A percentile compares a stretch with the other conserved stretches of the same genome.
Conservation (phyloP, 1,139 yeast genomes). For the Zygosaccharomyces sapae region DNA sequence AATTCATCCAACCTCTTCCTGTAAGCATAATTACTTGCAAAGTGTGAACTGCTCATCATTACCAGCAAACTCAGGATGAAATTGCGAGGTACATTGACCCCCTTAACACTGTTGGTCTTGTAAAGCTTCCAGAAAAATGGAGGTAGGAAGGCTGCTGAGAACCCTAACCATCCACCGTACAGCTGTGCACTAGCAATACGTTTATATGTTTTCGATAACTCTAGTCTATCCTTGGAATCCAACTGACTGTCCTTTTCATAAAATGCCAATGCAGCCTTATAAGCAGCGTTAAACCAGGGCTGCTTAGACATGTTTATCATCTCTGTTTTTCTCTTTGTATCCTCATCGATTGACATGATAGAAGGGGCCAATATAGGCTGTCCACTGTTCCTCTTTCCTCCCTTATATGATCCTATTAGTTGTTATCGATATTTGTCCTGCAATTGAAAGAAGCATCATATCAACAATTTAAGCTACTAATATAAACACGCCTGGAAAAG, state of each 20-base stretch:
- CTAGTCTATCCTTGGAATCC: conserved; percentile 30
- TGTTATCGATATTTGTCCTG: background rate
- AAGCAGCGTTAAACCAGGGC: conserved; percentile 35
- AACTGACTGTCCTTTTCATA: conserved; percentile 32
- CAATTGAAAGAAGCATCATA: background rate
- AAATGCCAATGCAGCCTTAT: conserved; percentile 32
- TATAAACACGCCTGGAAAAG: background rate
- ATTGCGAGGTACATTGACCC: conserved; percentile 37
- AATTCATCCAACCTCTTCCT: conserved; percentile 28
- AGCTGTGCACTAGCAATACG: conserved; percentile 28
- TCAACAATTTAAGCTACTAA: background rate
- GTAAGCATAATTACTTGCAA: conserved; percentile 32
- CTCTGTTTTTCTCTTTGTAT: conserved; percentile 2
- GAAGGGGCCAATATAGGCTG: too few relatives aligned
- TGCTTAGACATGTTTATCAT: conserved; percentile 11
- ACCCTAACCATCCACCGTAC: conserved; percentile 37
- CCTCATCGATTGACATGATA: conserved; percentile 2
- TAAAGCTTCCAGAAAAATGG: conserved; percentile 35
- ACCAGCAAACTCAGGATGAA: conserved; percentile 37
- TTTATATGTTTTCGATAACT: conserved; percentile 24
- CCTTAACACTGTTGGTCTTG: conserved; percentile 34
- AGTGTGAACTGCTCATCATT: conserved; percentile 33
- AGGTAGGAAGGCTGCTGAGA: conserved; percentile 32
- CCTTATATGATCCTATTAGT: background rate
- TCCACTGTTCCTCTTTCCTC: too few relatives aligned